phyloP scores from a whole-genome alignment of 2,329 filamentous ascomycete species.

The Aspergillus sp. region DNA sequence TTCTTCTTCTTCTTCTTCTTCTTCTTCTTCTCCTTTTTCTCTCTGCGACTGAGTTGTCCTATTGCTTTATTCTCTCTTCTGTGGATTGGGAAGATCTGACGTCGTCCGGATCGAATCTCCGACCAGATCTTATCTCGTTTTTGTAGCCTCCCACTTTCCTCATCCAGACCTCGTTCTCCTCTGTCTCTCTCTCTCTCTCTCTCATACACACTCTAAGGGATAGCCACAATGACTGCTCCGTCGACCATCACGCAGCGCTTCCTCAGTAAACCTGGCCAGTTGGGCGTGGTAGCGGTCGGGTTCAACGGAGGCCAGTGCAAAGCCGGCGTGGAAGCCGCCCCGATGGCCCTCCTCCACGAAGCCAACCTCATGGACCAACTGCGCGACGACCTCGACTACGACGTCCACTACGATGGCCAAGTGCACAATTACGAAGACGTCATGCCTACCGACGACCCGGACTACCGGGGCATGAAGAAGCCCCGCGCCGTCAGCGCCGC shows the following conservation, averaged over 20 bases:
- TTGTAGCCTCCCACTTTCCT: slow-evolving; percentile 1
- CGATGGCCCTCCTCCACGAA: slow-evolving; percentile 70
- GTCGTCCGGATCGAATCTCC: slow-evolving; percentile 5
- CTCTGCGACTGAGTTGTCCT: neutral
- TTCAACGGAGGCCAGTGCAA: slow-evolving; percentile 97
- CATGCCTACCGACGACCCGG: slow-evolving; percentile 52
- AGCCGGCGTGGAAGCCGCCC: slow-evolving; percentile 81
- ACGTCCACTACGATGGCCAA: slow-evolving; percentile 70
- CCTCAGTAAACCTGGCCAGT: slow-evolving; percentile 66
- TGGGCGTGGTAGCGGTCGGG: slow-evolving; percentile 88
- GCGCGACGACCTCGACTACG: slow-evolving; percentile 77
- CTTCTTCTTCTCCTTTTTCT: slow-evolving; percentile 1
- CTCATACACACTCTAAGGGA: neutral
- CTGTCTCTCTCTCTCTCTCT: neutral
- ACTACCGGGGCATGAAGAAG: slow-evolving; percentile 90
- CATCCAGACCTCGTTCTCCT: neutral
- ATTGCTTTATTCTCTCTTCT: slow-evolving; percentile 1
- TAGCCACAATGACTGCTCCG: slow-evolving; percentile 44
- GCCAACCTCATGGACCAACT: slow-evolving; percentile 79
- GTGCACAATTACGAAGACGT: slow-evolving; percentile 77
- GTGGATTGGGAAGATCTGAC: neutral
- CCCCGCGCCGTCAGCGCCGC: slow-evolving; percentile 78
- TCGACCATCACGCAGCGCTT: slow-evolving; percentile 62
- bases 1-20: slow-evolving; percentile 1
- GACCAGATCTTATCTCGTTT: slow-evolving; percentile 13